Base-by-base conservation (phyloP, 345 rosid genomes). In the Gossypium mustelinum region DNA sequence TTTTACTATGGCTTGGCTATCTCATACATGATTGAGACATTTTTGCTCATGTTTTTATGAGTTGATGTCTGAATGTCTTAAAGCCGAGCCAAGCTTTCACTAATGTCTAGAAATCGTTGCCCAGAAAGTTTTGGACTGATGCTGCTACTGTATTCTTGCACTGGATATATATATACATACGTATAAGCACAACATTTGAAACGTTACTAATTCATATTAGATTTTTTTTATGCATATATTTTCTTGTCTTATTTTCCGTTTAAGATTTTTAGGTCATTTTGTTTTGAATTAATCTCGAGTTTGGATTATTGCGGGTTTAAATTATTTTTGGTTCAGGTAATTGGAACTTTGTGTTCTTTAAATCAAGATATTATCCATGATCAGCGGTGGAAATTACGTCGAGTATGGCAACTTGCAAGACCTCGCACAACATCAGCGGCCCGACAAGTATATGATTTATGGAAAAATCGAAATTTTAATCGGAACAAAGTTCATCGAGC, bases 371-470 rank as follows among this genome's bases (percentile, higher is more conserved):
- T 95, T 95, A 34, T 34, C 39, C 81, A 91, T 95, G 99, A 83
- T 93, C 5, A 98, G 99, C 56, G 98, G 99, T 56, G 99, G 99
- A 25, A 96, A 96, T 83, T 96, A 91, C 55, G 89, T 96, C 64
- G 99, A 96, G 82, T 90, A 90, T 78, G 98, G 95, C 16, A 87
- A 97, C 82, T 92, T 96, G 87, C 97, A 93, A 80, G 98, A 93
- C 81, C 89, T 92, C 72, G 88, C 91, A 16, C 89, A 84, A 80
- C 89, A 71, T 11, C 99, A 95, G 85, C 96, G 88, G 80, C 93
- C 97, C 2, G 84, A 81, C 50, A 96, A 89, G 76, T 92, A 93
- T 67, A 83, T 96, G 50, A 87, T 96, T 0, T 96, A 96, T 59
- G 99, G 99, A 74, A 87, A 98, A 24, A 96, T 98, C 0, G 99